Base-by-base conservation (phyloP, 2,329 filamentous ascomycete species). In the Fonsecaea multimorphosa region DNA sequence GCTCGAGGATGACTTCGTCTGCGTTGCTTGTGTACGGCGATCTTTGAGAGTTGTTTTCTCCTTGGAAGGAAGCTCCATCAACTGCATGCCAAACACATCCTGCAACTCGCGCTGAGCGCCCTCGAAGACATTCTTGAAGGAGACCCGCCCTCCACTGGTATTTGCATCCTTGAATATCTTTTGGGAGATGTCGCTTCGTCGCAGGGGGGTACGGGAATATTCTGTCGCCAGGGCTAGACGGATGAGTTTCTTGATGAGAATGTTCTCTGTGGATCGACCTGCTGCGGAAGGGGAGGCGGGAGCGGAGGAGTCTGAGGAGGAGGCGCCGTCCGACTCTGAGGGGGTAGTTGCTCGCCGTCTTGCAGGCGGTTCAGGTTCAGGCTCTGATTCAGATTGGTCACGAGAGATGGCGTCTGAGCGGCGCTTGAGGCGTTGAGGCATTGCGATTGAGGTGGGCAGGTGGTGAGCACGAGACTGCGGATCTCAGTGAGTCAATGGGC, bases 81-180 rank as follows among this genome's bases (percentile, higher is more conserved):
- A 86, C 76, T 93, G 86, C 93, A 98, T 97, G n/a, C 95, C 95
- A 78, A 97, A 98, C 0, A 89, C 84, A 1, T 80, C 80, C 55
- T 84, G 82, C 40, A 99, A 81, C 70, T 91, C 86, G 36, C 81
- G 78, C 76, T 99, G 94, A 49, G 94, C 92, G 46, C 85, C 82
- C 0, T 86, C 85, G 73, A 97, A 97, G 2, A 97, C 87, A 12
- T 80, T 77, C 75, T 88, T 93, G 76, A 97, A 98, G 38, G 87
- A 82, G 34, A 89, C 84, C 7, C 58, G 58, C 14, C 46, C 29
- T 6, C 87, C 81, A 24, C 34, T 27, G 5, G 51, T 34, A 44
- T 65, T 68, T 38, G 44, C 62, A 19, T 85, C 80, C 0, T 90
- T 91, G 9, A 97, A 86, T 0, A 96, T 91, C 73, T 87, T 88